Evolutionary conservation across 2,329 filamentous ascomycete species (phyloP).

Genomic region (Penicillium sp.): DNA sequence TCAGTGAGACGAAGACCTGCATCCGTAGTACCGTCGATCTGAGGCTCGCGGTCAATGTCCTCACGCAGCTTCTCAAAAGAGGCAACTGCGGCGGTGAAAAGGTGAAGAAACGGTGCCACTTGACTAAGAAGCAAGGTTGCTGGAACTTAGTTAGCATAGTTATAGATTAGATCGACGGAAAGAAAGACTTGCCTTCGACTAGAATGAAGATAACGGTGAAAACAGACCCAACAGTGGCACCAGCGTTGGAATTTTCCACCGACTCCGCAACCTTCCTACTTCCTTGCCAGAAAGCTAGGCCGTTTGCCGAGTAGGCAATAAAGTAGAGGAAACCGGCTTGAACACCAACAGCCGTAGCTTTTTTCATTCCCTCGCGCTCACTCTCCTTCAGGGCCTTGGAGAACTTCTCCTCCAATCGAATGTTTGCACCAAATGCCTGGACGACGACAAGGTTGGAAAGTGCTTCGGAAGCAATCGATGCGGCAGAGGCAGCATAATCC

Average conservation of each 20-base stretch:
- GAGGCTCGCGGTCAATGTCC: constrained; percentile 59
- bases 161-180: neutral
- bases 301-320: constrained; percentile 69
- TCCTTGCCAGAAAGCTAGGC: constrained; percentile 70
- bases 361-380: constrained; percentile 60
- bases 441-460: constrained; percentile 65
- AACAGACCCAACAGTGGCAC: constrained; percentile 38
- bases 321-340: constrained; percentile 69
- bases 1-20: constrained; percentile 26
- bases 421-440: constrained; percentile 65
- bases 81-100: constrained; percentile 55
- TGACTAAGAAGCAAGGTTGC: constrained; percentile 44
- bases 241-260: constrained; percentile 20
- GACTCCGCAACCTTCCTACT: constrained; percentile 57
- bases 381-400: constrained; percentile 56
- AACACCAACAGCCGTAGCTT: constrained; percentile 60
- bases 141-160: constrained; percentile 21
- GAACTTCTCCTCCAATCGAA: constrained; percentile 64
- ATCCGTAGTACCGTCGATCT: constrained; percentile 48
- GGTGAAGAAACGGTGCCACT: constrained; percentile 46
- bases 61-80: constrained; percentile 62
- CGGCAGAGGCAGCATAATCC: constrained; percentile 60
- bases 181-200: constrained; percentile 37
- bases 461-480: constrained; percentile 66
- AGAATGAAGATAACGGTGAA: constrained; percentile 47